These are phyloP conservation scores for Aciculosporium take DNA, from an alignment of 2,329 filamentous ascomycete species.

Conservation along the genomic window DNA sequence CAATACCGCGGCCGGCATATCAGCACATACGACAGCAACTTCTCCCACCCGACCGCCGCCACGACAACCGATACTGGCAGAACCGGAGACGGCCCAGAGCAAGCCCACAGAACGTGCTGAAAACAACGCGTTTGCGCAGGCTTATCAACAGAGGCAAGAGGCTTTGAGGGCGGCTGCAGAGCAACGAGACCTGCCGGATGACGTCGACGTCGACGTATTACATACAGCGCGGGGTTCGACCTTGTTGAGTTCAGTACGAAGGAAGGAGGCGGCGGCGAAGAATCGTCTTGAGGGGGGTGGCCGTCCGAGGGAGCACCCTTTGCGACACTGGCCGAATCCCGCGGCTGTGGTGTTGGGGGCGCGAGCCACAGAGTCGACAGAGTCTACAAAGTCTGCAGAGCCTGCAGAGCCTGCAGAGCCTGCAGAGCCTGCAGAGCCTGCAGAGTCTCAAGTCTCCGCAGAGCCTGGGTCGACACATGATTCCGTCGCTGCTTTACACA, in stretches of 20 bases:
- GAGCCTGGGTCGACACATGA: neutral
- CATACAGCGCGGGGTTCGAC: slow-evolving; percentile 31
- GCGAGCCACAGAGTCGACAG: neutral
- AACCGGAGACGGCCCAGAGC: neutral
- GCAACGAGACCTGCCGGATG: slow-evolving; percentile 23
- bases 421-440: neutral
- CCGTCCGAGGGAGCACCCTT: slow-evolving; percentile 22
- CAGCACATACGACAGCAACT: neutral
- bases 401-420: neutral
- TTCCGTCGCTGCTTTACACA: neutral
- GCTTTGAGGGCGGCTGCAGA: slow-evolving; percentile 8
- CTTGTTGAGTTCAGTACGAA: slow-evolving; percentile 25
- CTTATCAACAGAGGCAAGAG: slow-evolving; percentile 6
- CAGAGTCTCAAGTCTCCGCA: neutral
- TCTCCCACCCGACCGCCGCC: neutral
- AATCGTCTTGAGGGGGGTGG: slow-evolving; percentile 7
- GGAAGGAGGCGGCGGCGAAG: slow-evolving; percentile 9
- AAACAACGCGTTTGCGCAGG: slow-evolving; percentile 1
- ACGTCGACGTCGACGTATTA: slow-evolving; percentile 33
- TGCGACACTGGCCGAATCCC: slow-evolving; percentile 20
- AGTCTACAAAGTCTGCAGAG: neutral
- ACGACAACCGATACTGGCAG: neutral
- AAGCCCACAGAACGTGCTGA: neutral
- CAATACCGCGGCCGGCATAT: neutral
- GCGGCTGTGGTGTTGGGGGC: slow-evolving; percentile 10